A percentile compares a stretch with the other conserved stretches of the same genome.
Evolutionary conservation across 2,329 filamentous ascomycete genomes (phyloP).

Genomic region (Hypocreales sp.): DNA sequence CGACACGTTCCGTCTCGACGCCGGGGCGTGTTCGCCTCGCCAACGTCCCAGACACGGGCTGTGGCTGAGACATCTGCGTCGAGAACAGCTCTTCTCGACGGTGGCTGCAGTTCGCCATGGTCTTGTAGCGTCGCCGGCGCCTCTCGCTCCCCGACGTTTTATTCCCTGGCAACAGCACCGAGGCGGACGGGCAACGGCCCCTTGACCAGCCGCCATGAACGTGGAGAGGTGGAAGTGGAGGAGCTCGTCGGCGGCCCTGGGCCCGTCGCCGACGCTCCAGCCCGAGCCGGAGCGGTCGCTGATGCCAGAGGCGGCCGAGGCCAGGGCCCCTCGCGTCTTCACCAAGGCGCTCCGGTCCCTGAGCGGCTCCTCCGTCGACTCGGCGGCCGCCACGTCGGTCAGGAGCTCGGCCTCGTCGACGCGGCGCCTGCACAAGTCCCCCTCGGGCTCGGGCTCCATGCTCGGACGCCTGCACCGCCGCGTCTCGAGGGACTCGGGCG

Average conservation of each 20-base stretch:
- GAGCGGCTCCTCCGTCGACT: conserved; percentile 24
- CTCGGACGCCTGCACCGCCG: conserved; percentile 24
- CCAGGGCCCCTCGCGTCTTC: conserved; percentile 19
- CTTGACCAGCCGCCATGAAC: conserved; percentile 14
- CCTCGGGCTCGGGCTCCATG: conserved; percentile 23
- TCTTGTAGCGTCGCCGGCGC: background rate
- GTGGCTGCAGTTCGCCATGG: too few relatives aligned
- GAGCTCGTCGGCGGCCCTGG: conserved; percentile 13
- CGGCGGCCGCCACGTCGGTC: conserved; percentile 15
- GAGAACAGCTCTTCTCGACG: conserved; percentile 2
- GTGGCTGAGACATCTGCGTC: conserved; percentile 10
- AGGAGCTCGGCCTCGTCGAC: conserved; percentile 16
- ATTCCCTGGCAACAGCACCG: too few relatives aligned
- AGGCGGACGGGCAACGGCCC: background rate
- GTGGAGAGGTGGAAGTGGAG: conserved; percentile 19
- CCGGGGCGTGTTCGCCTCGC: conserved; percentile 1
- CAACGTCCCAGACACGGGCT: conserved; percentile 5
- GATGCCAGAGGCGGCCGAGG: conserved; percentile 11
- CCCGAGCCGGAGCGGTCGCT: conserved; percentile 6
- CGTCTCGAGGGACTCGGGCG: conserved; percentile 20
- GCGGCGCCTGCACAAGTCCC: conserved; percentile 20
- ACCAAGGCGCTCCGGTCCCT: conserved; percentile 22
- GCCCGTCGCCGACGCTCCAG: conserved; percentile 7
- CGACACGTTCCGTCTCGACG: conserved; percentile 7
- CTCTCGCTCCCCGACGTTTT: too few relatives aligned